Base-by-base conservation (phyloP, 495 filamentous ascomycete genomes). In the Usnea hakonensis region DNA sequence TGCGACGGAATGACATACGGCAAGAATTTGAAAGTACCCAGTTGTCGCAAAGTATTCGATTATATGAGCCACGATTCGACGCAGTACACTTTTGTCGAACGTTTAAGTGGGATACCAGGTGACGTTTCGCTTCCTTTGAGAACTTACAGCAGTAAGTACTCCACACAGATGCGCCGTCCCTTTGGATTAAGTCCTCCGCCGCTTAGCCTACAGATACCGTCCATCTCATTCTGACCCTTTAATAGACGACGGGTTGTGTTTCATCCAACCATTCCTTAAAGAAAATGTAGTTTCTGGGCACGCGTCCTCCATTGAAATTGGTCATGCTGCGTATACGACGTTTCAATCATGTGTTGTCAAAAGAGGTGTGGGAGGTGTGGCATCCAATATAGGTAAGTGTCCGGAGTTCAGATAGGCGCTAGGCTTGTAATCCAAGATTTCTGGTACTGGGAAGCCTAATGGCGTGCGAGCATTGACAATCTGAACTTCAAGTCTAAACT, bases 171-270 rank as follows among this genome's bases (percentile, higher is more conserved):
- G 10, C n/a, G 2, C 21, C 21, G 36, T 0, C n/a, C 16, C 14
- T 5, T 23, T 57, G 6, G 14, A 40, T 23, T 1, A 3, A 17
- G 14, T 16, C 0, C 1, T 13, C 33, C 35, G 19, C 23, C 8
- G 16, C 33, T 16, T 1, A 16, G 33, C 33, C 16, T 23, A n/a
- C 48, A 32, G n/a, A 28, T 52, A 32, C 28, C 7, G 5, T 57
- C 7, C 11, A 17, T 57, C 35, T 23, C 33, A 37, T 21, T 23
- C 54, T 57, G 28, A 52, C 28, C 5, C 28, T 7, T 19, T 0
- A 23, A 57, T 10, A 57, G 54, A 38, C 33, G 54, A 57, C 33
- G 54, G 54, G 11, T 17, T 57, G 11, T 57, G 54, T 33, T 57
- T 57, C 54, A 13, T 57, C 0, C 54, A 57, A 33, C 19, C 33